phyloP scores from a whole-genome alignment of 371 early-diverging fungal genomes.

The Massospora cicadina region DNA sequence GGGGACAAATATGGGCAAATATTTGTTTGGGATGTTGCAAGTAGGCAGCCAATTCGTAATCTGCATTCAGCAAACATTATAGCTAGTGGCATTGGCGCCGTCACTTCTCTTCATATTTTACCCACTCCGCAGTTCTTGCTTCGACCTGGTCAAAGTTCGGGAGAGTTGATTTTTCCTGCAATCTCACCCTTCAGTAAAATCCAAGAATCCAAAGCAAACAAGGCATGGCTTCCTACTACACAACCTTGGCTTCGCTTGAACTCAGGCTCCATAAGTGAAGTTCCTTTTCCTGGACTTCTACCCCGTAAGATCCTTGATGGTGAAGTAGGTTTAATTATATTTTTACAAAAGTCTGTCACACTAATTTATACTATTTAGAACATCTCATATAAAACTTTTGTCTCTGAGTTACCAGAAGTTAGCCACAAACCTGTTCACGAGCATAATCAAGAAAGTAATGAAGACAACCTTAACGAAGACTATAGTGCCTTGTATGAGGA shows the following conservation, averaged over 20 bases:
- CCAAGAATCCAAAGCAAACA: neutral
- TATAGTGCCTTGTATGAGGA: neutral
- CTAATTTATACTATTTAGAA: neutral
- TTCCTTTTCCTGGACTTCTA: neutral
- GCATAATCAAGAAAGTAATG: neutral
- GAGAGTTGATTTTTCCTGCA: neutral
- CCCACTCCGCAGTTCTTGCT: neutral
- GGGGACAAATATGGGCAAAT: neutral
- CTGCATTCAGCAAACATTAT: neutral
- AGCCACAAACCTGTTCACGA: neutral
- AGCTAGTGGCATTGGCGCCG: neutral
- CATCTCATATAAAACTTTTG: neutral
- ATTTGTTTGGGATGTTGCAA: neutral
- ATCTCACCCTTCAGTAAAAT: neutral
- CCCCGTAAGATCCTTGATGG: neutral
- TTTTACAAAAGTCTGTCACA: neutral
- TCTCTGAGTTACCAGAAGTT: neutral
- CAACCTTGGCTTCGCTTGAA: neutral
- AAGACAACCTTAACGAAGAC: neutral
- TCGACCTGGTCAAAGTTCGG: neutral
- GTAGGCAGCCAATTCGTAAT: neutral
- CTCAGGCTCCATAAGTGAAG: neutral
- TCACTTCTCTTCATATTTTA: neutral
- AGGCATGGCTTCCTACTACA: neutral
- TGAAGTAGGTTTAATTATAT: neutral